phyloP scores from a whole-genome alignment of 345 rosid species.

The Linum tenue region DNA sequence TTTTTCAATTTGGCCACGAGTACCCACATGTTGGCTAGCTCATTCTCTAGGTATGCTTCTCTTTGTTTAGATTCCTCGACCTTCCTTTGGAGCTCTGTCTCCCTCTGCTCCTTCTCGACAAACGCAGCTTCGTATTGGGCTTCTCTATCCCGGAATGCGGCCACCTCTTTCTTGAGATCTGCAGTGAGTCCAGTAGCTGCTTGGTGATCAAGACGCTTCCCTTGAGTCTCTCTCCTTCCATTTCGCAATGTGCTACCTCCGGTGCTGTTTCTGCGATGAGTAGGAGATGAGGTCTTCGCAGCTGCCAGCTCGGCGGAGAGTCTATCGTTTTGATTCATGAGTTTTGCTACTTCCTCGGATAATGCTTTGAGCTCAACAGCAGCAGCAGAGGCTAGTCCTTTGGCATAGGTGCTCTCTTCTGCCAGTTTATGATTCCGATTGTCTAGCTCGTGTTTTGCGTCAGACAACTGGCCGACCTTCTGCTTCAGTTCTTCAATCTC shows the following conservation, averaged over 20 bases:
- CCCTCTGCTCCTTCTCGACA: conserved; percentile 67
- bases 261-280: conserved; percentile 40
- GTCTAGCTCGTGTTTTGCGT: conserved; percentile 64
- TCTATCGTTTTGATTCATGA: conserved; percentile 84
- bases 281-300: conserved; percentile 38
- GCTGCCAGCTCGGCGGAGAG: conserved; percentile 61
- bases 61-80: conserved; percentile 90
- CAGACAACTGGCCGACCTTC: conserved; percentile 43
- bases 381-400: conserved; percentile 99
- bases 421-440: conserved; percentile 69
- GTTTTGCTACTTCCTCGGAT: conserved; percentile 93
- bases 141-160: conserved; percentile 72
- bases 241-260: conserved; percentile 35
- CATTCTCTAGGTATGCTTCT: conserved; percentile 93
- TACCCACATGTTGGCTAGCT: conserved; percentile 99
- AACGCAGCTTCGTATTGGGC: conserved; percentile 73
- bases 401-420: conserved; percentile 92
- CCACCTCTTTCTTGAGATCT: conserved; percentile 77
- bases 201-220: conserved; percentile 53
- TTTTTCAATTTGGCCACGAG: conserved; percentile 84
- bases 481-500: conserved; percentile 75
- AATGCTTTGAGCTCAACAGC: conserved; percentile 99
- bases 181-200: conserved; percentile 29
- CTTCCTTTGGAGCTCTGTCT: conserved; percentile 63
- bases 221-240: conserved; percentile 52